These are phyloP conservation scores for Aspergillus nanangensis DNA, from an alignment of 495 filamentous ascomycete species.

Conservation along the genomic window DNA sequence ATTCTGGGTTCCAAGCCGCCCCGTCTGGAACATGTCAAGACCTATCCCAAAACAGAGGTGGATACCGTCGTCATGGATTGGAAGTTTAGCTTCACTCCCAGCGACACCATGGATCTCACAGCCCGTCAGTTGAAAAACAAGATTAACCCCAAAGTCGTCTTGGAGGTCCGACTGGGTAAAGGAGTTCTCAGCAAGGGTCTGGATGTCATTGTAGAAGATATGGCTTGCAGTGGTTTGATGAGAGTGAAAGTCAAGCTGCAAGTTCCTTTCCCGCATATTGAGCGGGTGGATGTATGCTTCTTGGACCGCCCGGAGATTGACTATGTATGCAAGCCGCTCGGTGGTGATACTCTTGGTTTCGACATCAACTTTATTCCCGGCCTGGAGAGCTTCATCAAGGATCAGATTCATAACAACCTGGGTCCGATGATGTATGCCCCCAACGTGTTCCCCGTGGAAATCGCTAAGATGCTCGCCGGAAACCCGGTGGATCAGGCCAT, in stretches of 20 bases:
- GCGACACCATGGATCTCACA: constrained; percentile 89
- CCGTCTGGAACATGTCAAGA: constrained; percentile 94
- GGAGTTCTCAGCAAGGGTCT: constrained; percentile 93
- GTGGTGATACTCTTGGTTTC: constrained; percentile 91
- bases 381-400: constrained; percentile 86
- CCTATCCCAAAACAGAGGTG: constrained; percentile 92
- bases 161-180: constrained; percentile 91
- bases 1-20: constrained; percentile 92
- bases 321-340: constrained; percentile 95
- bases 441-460: constrained; percentile 96
- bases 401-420: constrained; percentile 89
- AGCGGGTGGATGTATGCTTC: constrained; percentile 89
- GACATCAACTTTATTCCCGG: constrained; percentile 99
- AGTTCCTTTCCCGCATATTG: constrained; percentile 90
- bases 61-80: constrained; percentile 98
- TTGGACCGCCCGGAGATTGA: constrained; percentile 73
- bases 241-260: constrained; percentile 96
- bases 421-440: constrained; percentile 96
- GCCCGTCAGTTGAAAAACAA: constrained; percentile 85
- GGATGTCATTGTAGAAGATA: constrained; percentile 96
- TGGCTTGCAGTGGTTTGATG: constrained; percentile 92
- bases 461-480: constrained; percentile 98
- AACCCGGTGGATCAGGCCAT: constrained; percentile 93
- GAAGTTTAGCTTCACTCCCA: constrained; percentile 98
- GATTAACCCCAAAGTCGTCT: constrained; percentile 91